Evolutionary conservation across 2,329 filamentous ascomycete genomes (phyloP).

Genomic region (Fusarium palustre): DNA sequence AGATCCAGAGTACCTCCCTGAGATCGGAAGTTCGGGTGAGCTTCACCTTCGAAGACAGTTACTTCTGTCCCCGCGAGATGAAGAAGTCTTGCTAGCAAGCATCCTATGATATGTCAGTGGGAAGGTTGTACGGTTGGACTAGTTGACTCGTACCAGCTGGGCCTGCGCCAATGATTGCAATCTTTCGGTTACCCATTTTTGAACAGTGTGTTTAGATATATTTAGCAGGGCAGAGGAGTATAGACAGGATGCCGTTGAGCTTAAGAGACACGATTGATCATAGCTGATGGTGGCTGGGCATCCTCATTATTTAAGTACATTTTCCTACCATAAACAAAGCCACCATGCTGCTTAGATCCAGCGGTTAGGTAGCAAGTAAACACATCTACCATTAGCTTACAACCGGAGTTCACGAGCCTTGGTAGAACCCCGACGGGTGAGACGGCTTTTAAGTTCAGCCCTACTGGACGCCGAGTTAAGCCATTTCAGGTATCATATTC

Average conservation of each 20-base stretch:
- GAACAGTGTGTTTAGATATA: background rate
- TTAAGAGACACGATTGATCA: background rate
- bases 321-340: background rate
- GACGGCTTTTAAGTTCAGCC: slow-evolving; percentile 29
- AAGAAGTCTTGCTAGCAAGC: slow-evolving; percentile 61
- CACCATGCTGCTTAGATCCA: background rate
- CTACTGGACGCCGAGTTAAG: slow-evolving; percentile 7
- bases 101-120: slow-evolving; percentile 38
- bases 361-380: background rate
- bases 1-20: slow-evolving; percentile 68
- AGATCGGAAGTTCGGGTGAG: slow-evolving; percentile 56
- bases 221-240: no score
- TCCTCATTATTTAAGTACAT: slow-evolving; percentile 21
- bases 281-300: background rate
- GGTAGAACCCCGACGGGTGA: slow-evolving; percentile 24
- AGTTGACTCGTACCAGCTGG: slow-evolving; percentile 42
- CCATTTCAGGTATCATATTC: background rate
- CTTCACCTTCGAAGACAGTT: slow-evolving; percentile 64
- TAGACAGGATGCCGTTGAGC: background rate
- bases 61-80: slow-evolving; percentile 58
- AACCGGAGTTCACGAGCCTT: slow-evolving; percentile 19
- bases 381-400: background rate
- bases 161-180: slow-evolving; percentile 48
- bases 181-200: slow-evolving; percentile 41
- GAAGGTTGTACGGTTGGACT: background rate